Evolutionary conservation across 306 rosid genomes (phyloP), one percentile per base, ranked within the genome.

Genomic region (Cucurbita pepo): DNA sequence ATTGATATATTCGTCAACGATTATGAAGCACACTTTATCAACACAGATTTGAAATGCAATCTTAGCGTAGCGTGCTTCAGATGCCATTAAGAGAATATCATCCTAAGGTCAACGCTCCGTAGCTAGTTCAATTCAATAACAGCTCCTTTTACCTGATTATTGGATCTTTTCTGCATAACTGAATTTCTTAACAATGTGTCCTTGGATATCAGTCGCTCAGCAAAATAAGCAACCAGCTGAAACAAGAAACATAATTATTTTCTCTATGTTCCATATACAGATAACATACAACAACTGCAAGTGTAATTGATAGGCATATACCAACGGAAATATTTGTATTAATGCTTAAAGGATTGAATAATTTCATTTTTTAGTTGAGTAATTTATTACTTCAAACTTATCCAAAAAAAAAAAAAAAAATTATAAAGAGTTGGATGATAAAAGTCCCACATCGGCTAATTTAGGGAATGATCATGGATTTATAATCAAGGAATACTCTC

Each of bases 151-250:
- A 94, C 98, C 98, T 89, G 96, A 78, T 84, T 77, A n/a, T 52
- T 63, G 81, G 12, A 79, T 67, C 65, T 74, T 79, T 79, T 94
- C 83, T 94, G 97, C 95, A 57, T 89, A 12, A 90, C 90, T 69
- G 70, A 76, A 87, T 94, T 94, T 81, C 95, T 90, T 71, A 70
- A 66, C 78, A 94, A 72, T 45, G 96, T 94, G 69, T 81, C 79
- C 71, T 61, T 81, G 1, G 97, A 86, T 76, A 94, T 90, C 78
- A 82, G 52, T 72, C 98, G 90, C 83, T 89, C 92, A 0, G 87
- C 75, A 80, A 94, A 85, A 81, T 90, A 94, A 44, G 69, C 83
- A 15, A 86, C 47, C 82, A 94, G 67, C 98, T 94, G 95, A 83
- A 87, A 85, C 51, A 81, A 76, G 52, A 45, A 52, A 5, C 37